Conservation (phyloP, 768 basidiomycete genomes). For the Tricholoma bakamatsutake region DNA sequence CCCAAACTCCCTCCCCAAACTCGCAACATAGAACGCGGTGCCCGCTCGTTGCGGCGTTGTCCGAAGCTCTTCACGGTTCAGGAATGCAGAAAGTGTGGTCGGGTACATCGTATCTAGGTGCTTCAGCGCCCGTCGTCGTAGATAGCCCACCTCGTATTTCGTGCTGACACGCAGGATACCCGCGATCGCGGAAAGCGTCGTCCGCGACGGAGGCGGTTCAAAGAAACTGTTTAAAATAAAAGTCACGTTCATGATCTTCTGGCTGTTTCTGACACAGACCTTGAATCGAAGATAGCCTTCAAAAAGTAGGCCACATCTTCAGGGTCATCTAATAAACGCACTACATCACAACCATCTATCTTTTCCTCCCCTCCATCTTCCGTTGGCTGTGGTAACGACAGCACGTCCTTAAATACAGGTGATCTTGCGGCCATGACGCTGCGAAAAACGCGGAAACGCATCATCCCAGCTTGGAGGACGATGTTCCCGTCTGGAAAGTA, state of each 20-base stretch:
- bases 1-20: constrained; percentile 27
- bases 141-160: constrained; percentile 33
- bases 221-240: constrained; percentile 20
- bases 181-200: constrained; percentile 24
- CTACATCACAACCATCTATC: constrained; percentile 26
- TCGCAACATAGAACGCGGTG: constrained; percentile 32
- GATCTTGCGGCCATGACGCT: constrained; percentile 29
- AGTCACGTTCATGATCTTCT: background rate
- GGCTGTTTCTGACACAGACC: constrained; percentile 17
- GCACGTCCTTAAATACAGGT: constrained; percentile 33
- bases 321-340: constrained; percentile 10
- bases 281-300: constrained; percentile 29
- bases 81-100: constrained; percentile 25
- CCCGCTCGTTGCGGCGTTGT: constrained; percentile 32
- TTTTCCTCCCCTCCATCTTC: constrained; percentile 2
- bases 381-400: constrained; percentile 27
- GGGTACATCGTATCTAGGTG: constrained; percentile 33
- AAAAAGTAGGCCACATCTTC: background rate
- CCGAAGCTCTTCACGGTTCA: constrained; percentile 24
- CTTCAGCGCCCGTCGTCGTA: constrained; percentile 25
- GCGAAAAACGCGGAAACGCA: constrained; percentile 28
- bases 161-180: constrained; percentile 30
- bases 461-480: constrained; percentile 29
- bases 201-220: constrained; percentile 26
- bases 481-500: constrained; percentile 30